Evolutionary conservation across 2,329 filamentous ascomycete species (phyloP).

Genomic region (Aspergillus cejpii): DNA sequence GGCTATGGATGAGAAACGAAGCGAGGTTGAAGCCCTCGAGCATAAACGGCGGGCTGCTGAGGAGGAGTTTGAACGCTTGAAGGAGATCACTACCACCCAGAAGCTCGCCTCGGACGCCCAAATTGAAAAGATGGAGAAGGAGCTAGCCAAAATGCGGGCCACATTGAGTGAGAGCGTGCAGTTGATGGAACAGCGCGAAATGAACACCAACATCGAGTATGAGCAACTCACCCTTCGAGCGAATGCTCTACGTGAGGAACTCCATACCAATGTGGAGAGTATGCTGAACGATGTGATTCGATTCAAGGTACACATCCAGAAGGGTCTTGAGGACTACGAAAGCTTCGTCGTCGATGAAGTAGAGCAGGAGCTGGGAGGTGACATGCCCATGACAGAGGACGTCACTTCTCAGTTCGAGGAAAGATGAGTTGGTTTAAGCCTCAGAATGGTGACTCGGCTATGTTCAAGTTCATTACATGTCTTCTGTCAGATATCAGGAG

Average conservation of each 20-base stretch:
- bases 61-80: constrained; percentile 89
- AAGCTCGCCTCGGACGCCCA: constrained; percentile 85
- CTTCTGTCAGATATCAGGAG: neutral
- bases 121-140: constrained; percentile 98
- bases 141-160: constrained; percentile 85
- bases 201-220: constrained; percentile 94
- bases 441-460: constrained; percentile 10
- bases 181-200: constrained; percentile 87
- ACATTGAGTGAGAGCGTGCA: constrained; percentile 80
- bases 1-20: constrained; percentile 89
- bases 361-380: constrained; percentile 70
- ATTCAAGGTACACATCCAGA: constrained; percentile 96
- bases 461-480: neutral
- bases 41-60: constrained; percentile 82
- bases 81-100: constrained; percentile 78
- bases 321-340: constrained; percentile 87
- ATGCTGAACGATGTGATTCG: constrained; percentile 97
- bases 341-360: constrained; percentile 88
- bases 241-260: constrained; percentile 79
- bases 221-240: constrained; percentile 84
- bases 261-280: constrained; percentile 94
- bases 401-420: constrained; percentile 11
- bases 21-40: constrained; percentile 84
- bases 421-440: constrained; percentile 8
- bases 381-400: constrained; percentile 44